Evolutionary conservation across 2,329 filamentous ascomycete genomes (phyloP).

Genomic region (Apiospora sp.): DNA sequence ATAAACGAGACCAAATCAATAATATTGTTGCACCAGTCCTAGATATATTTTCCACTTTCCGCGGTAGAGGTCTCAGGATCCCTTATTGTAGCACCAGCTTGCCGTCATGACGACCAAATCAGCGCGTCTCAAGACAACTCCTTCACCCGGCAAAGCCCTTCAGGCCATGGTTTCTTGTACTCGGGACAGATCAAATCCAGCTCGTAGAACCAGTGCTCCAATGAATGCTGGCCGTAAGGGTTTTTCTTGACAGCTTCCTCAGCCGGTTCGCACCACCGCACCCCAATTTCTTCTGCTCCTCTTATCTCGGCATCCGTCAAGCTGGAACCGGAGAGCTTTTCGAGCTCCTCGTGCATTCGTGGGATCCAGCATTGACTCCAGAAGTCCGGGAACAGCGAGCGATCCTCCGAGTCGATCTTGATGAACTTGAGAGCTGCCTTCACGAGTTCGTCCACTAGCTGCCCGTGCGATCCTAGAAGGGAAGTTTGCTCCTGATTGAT

Average conservation of each 20-base stretch:
- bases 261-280: conserved; percentile 2
- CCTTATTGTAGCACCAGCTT: no score
- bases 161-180: conserved; percentile 24
- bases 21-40: no score
- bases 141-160: neutral
- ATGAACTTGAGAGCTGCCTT: conserved; percentile 16
- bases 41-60: no score
- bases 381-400: neutral
- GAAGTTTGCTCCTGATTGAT: conserved; percentile 23
- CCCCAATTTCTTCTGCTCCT: conserved; percentile 23
- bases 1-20: no score
- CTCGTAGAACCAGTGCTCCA: neutral
- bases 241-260: no score
- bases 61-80: no score
- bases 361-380: conserved; percentile 15
- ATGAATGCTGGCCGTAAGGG: no score
- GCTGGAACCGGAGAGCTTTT: neutral
- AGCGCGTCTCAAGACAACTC: neutral
- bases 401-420: neutral
- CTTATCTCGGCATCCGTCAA: conserved; percentile 3
- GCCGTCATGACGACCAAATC: no score
- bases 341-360: conserved; percentile 13
- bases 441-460: conserved; percentile 19
- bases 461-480: conserved; percentile 3
- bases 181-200: conserved; percentile 13